phyloP scores from a whole-genome alignment of 345 rosid genomes.

The Arabidopsis thaliana region TAIR10.1 NC_003070.9:4417001-4417500 shows the following conservation, averaged over 20 bases:
- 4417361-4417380: not conserved
- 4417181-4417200: not conserved
- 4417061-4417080: conserved; percentile 68
- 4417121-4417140: not conserved
- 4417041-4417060: conserved; percentile 80
- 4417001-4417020: conserved; percentile 76
- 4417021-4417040: conserved; percentile 84
- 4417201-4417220: too few relatives aligned
- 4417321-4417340: not conserved
- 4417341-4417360: not conserved
- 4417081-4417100: conserved; percentile 65
- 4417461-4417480: conserved; percentile 56
- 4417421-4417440: not conserved
- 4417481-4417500: conserved; percentile 74
- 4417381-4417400: too few relatives aligned
- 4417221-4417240: not conserved
- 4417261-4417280: not conserved
- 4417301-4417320: too few relatives aligned
- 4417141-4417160: not conserved
- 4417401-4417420: too few relatives aligned
- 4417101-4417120: conserved; percentile 11
- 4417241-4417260: not conserved
- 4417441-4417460: conserved; percentile 82
- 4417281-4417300: not conserved
- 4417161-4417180: not conserved